Percentiles rank a stretch among this genome's conserved stretches.
These are phyloP conservation scores for Chlorella sp. DNA, from an alignment of 139 green algal genomes.

Conservation along the genomic window DNA sequence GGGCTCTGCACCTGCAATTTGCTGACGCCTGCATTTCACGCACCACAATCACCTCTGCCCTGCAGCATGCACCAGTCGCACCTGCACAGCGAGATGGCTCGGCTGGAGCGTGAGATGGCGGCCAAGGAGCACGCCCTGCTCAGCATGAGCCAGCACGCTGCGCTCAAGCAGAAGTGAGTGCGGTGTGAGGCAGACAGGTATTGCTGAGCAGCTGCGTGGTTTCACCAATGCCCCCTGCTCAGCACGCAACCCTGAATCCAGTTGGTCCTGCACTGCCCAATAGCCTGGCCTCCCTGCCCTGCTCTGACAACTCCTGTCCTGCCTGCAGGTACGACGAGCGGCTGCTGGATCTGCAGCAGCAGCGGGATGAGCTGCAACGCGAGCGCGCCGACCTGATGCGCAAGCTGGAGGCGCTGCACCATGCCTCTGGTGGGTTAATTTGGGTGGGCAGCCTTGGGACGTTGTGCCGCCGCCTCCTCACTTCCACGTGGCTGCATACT, in stretches of 20 bases:
- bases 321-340: slow-evolving; percentile 4
- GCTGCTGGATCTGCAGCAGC: slow-evolving; percentile 35
- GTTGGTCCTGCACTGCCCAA: slow-evolving; percentile 49
- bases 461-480: too few species aligned
- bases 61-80: neutral
- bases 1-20: too few species aligned
- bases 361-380: slow-evolving; percentile 51
- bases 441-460: neutral
- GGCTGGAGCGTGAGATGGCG: slow-evolving; percentile 47
- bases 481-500: too few species aligned
- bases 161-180: slow-evolving; percentile 57
- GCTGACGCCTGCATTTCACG: too few species aligned
- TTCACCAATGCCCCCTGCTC: too few species aligned
- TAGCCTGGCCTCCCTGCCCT: too few species aligned
- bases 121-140: slow-evolving; percentile 50
- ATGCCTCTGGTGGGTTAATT: neutral
- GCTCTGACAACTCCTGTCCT: too few species aligned
- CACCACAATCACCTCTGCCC: too few species aligned
- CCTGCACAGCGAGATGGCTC: slow-evolving; percentile 32
- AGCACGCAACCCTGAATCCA: slow-evolving; percentile 34
- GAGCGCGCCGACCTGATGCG: slow-evolving; percentile 52
- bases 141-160: slow-evolving; percentile 39
- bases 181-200: too few species aligned
- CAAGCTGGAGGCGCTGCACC: slow-evolving; percentile 66
- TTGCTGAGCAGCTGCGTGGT: neutral